Percentiles rank a stretch among this genome's conserved stretches.
Conservation (phyloP, 2,329 filamentous ascomycete genomes). For the Penicillium polonicum region DNA sequence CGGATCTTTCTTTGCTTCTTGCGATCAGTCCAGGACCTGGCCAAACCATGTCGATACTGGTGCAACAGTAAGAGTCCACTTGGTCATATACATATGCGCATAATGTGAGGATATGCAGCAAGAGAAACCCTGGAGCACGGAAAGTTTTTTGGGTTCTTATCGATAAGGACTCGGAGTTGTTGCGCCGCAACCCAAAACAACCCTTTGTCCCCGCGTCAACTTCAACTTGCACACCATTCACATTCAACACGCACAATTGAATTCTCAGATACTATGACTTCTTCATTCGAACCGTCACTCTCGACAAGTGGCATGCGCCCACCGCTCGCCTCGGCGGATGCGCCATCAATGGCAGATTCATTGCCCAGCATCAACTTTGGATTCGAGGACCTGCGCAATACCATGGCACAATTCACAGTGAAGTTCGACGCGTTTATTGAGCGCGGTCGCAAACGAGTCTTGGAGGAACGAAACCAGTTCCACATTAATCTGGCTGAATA, state of each 20-base stretch:
- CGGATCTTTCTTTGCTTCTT: slow-evolving; percentile 44
- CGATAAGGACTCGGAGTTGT: slow-evolving; percentile 26
- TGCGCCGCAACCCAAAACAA: slow-evolving; percentile 33
- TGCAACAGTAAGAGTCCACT: neutral
- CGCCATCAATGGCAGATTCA: slow-evolving; percentile 61
- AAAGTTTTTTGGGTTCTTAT: slow-evolving; percentile 25
- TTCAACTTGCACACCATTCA: neutral
- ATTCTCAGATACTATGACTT: slow-evolving; percentile 29
- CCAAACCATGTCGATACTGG: slow-evolving; percentile 33
- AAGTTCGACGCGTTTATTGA: slow-evolving; percentile 95
- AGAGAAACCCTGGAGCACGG: neutral
- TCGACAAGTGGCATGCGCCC: slow-evolving; percentile 55
- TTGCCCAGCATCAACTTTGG: slow-evolving; percentile 92
- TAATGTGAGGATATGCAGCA: neutral
- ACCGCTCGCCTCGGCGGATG: slow-evolving; percentile 52
- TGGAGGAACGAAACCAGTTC: slow-evolving; percentile 93
- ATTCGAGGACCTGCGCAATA: slow-evolving; percentile 90
- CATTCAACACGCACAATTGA: neutral
- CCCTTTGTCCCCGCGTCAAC: slow-evolving; percentile 2
- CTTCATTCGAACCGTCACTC: slow-evolving; percentile 58
- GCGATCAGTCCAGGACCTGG: slow-evolving; percentile 24
- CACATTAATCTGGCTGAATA: slow-evolving; percentile 85
- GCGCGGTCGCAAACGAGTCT: slow-evolving; percentile 78
- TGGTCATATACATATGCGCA: slow-evolving; percentile 4
- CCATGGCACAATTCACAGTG: slow-evolving; percentile 88